Conservation (phyloP, 176 grass and related monocot genomes). For the Raddia distichophylla region DNA sequence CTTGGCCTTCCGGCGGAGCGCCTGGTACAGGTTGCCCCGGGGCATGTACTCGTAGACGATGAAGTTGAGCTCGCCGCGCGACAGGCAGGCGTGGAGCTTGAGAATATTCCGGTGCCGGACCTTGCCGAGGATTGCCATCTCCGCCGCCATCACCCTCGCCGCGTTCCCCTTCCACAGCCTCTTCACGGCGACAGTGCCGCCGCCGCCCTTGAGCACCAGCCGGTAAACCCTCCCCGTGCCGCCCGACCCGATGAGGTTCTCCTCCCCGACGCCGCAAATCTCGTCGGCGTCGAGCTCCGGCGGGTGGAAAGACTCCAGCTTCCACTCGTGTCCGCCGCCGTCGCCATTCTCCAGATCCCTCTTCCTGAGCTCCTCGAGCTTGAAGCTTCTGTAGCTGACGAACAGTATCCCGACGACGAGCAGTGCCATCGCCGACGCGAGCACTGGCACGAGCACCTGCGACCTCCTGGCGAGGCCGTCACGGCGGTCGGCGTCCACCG, state of each 20-base stretch:
- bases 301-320: constrained; percentile 86
- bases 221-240: constrained; percentile 83
- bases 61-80: constrained; percentile 69
- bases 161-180: constrained; percentile 68
- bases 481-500: constrained; percentile 31
- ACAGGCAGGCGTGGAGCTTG: constrained; percentile 93
- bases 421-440: constrained; percentile 53
- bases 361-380: constrained; percentile 55
- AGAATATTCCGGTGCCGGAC: constrained; percentile 84
- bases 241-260: constrained; percentile 72
- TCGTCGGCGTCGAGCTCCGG: constrained; percentile 74
- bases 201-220: constrained; percentile 54
- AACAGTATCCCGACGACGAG: constrained; percentile 60
- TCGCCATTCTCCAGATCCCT: constrained; percentile 51
- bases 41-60: constrained; percentile 94
- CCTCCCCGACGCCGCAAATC: constrained; percentile 62
- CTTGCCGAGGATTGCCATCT: constrained; percentile 72
- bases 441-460: constrained; percentile 35
- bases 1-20: constrained; percentile 56
- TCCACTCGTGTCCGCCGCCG: constrained; percentile 51
- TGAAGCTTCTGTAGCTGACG: constrained; percentile 75
- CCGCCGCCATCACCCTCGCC: constrained; percentile 63
- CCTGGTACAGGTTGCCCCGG: constrained; percentile 76
- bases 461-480: constrained; percentile 44
- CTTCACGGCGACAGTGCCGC: constrained; percentile 73